phyloP scores from a whole-genome alignment of 2,329 filamentous ascomycete genomes.

The Colletotrichum sp. region DNA sequence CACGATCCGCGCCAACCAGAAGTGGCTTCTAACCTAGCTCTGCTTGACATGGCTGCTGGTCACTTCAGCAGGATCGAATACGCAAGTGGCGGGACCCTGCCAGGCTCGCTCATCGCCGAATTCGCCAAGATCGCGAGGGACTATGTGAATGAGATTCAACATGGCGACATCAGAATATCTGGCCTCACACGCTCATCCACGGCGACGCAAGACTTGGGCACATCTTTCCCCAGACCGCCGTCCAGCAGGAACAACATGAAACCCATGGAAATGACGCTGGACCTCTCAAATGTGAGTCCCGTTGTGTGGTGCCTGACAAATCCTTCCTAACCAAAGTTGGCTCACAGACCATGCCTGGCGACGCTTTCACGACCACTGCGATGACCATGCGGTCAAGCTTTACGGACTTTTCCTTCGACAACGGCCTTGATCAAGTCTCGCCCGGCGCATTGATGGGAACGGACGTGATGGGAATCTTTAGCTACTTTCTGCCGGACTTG shows the following conservation, averaged over 20 bases:
- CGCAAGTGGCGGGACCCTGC: slow-evolving; percentile 38
- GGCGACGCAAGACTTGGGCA: neutral
- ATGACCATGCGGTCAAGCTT: neutral
- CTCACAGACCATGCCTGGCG: neutral
- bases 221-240: neutral
- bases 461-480: slow-evolving; percentile 31
- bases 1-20: slow-evolving; percentile 39
- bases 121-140: slow-evolving; percentile 47
- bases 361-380: neutral
- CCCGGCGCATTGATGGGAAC: slow-evolving; percentile 21
- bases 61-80: slow-evolving; percentile 48
- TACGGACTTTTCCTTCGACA: slow-evolving; percentile 22
- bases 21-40: slow-evolving; percentile 37
- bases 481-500: slow-evolving; percentile 26
- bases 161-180: neutral
- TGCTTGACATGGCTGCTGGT: slow-evolving; percentile 45
- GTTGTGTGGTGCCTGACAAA: neutral
- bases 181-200: neutral
- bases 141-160: slow-evolving; percentile 34
- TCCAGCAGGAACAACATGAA: neutral
- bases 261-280: neutral
- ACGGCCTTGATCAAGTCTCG: neutral
- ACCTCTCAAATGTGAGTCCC: neutral
- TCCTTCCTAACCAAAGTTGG: neutral
- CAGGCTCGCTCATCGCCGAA: slow-evolving; percentile 39